Conservation (phyloP, 2,329 filamentous ascomycete genomes). For the Aspergillus proliferans region DNA sequence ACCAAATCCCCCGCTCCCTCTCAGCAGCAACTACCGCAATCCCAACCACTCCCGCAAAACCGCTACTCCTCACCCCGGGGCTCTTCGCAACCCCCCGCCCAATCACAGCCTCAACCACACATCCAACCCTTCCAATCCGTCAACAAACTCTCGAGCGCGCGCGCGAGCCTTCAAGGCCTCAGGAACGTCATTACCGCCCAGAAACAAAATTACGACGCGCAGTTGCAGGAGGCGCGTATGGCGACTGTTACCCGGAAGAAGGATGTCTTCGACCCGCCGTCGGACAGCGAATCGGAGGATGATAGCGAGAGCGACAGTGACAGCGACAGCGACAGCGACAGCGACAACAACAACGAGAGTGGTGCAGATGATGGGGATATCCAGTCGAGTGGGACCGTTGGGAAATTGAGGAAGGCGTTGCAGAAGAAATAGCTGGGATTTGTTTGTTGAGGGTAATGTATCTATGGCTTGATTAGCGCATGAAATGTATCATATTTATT, state of each 20-base stretch:
- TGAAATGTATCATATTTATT: not conserved
- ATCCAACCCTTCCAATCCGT: not conserved
- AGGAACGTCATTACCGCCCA: not conserved
- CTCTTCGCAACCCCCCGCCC: not conserved
- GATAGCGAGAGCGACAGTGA: constrained; percentile 10
- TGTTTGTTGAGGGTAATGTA: not conserved
- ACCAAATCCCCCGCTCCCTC: not conserved
- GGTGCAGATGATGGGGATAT: constrained; percentile 17
- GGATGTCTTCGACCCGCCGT: constrained; percentile 8
- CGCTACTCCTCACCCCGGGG: not conserved
- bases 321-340: constrained; percentile 9
- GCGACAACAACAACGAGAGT: constrained; percentile 8
- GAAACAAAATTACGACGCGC: not conserved
- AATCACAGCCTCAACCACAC: not conserved
- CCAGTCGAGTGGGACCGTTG: constrained; percentile 14
- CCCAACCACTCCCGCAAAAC: not conserved
- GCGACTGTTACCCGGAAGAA: not conserved
- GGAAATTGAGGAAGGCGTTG: constrained; percentile 7
- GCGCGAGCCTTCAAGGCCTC: not conserved
- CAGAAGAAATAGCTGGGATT: not conserved
- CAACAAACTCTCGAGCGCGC: not conserved
- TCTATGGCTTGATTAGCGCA: not conserved
- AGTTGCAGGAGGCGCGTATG: not conserved
- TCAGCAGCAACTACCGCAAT: not conserved
- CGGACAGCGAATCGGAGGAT: constrained; percentile 13